These are phyloP conservation scores for Lepidium africanum DNA, from an alignment of 345 rosid genomes.

Conservation along the genomic window DNA sequence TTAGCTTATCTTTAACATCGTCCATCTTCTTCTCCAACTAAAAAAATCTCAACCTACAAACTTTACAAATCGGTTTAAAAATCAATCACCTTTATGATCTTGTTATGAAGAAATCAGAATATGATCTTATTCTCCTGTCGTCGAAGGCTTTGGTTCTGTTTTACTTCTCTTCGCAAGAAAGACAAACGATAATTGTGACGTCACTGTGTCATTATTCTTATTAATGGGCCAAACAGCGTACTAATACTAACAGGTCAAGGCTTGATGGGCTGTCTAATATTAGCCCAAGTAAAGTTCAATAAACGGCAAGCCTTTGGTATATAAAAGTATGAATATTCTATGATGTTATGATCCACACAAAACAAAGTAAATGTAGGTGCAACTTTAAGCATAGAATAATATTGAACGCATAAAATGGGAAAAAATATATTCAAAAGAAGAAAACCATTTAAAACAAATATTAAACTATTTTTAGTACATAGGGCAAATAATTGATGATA, in stretches of 20 bases:
- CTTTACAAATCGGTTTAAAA: not conserved
- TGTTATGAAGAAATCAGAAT: not conserved
- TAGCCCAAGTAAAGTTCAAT: not conserved
- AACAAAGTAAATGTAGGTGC: not conserved
- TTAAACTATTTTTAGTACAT: not conserved
- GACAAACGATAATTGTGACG: not conserved
- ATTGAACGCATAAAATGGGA: not conserved
- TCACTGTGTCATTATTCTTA: not conserved
- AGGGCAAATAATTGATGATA: constrained; percentile 20
- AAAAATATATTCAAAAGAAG: not conserved
- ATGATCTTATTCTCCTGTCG: not conserved
- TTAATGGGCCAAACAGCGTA: not conserved
- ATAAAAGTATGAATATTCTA: not conserved
- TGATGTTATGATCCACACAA: not conserved
- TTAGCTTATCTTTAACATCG: constrained; percentile 79
- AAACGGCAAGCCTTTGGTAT: not conserved
- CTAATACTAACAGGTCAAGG: not conserved
- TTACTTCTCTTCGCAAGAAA: not conserved
- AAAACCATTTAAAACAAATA: not conserved
- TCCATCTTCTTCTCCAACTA: constrained; percentile 38
- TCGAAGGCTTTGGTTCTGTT: not conserved
- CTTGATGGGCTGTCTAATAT: not conserved
- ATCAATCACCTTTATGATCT: no score
- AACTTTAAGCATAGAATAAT: not conserved
- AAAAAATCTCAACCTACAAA: not conserved